These are phyloP conservation scores for Lentinula raphanica DNA, from an alignment of 768 basidiomycete genomes.

Conservation along the genomic window DNA sequence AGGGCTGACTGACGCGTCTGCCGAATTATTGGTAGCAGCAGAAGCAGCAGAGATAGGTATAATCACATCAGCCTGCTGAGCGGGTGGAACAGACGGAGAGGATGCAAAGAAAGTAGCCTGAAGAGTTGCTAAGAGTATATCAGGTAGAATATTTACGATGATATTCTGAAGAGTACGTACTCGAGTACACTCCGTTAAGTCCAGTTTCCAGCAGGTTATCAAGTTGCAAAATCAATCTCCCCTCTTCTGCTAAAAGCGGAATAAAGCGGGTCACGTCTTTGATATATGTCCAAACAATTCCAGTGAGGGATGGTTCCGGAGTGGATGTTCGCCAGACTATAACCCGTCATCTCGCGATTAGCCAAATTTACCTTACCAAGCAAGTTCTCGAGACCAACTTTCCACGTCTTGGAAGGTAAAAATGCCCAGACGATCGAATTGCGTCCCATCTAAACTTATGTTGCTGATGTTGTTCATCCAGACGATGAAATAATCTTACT, in stretches of 20 bases:
- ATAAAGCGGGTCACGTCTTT: constrained; percentile 65
- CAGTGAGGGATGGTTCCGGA: constrained; percentile 63
- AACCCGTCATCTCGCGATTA: neutral
- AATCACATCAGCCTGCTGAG: constrained; percentile 45
- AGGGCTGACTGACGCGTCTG: constrained; percentile 73
- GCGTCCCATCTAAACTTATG: constrained; percentile 47
- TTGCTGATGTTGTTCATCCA: too few relatives aligned
- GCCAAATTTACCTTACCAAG: neutral
- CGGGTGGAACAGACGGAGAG: constrained; percentile 48
- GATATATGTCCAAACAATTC: constrained; percentile 65
- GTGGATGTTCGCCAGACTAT: constrained; percentile 82
- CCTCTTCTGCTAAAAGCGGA: constrained; percentile 63
- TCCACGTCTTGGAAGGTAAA: constrained; percentile 78
- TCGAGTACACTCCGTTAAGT: constrained; percentile 64
- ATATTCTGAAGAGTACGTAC: constrained; percentile 27
- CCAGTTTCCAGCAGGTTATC: constrained; percentile 60
- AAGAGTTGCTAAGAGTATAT: constrained; percentile 45
- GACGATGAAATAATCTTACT: constrained; percentile 18
- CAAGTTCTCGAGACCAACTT: constrained; percentile 35
- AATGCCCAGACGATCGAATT: constrained; percentile 66
- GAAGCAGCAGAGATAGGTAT: constrained; percentile 6
- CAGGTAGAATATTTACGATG: neutral
- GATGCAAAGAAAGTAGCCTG: constrained; percentile 71
- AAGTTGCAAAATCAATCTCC: constrained; percentile 67
- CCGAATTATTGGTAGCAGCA: constrained; percentile 48